Base-by-base conservation (phyloP, 352 stramenopile genomes). In the Pythium graminicola region DNA sequence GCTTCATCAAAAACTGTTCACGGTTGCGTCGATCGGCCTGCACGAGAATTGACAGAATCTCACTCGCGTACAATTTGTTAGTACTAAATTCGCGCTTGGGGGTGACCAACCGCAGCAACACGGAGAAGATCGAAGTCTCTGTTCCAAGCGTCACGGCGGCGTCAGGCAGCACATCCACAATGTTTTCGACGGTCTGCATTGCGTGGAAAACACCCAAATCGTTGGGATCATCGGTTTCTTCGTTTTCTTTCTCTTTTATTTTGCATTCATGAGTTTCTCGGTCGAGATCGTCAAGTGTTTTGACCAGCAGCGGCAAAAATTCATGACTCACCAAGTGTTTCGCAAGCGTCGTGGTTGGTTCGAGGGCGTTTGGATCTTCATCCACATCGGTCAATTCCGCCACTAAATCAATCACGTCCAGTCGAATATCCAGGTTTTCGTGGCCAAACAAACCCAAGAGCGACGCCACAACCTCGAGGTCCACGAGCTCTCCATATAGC, bases 21-120 rank as follows among this genome's bases (percentile, higher is more conserved):
- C 67, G 48, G 75, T 67, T 67, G 16, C 22, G 46, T n/a, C 44
- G 59, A 46, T 81, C 70, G 0, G 60, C 52, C 50, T 87, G 73
- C 11, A 80, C 45, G 16, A 90, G 56, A 40, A 89, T 88, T 20
- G 69, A 76, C 29, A 90, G 62, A 16, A 90, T 62, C 57, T 90
- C 80, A 10, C 64, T 70, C 11, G 54, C 55, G 52, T 85, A 85
- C 6, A 89, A 60, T 60, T 82, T 85, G 54, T 81, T 86, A 16
- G 50, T 60, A 1, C 49, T 60, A 50, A 73, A 70, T 38, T 57
- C 53, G 9, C 59, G 52, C 41, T 61, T 67, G 33, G 39, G 47
- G 8, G 59, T 35, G 10, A 58, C 31, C 11, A 67, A 19, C 9
- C 52, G 59, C 20, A 62, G 53, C 40, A 67, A 23, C 19, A 67